Evolutionary conservation across 495 filamentous ascomycete genomes (phyloP).

Genomic region (Arthonia radiata): DNA sequence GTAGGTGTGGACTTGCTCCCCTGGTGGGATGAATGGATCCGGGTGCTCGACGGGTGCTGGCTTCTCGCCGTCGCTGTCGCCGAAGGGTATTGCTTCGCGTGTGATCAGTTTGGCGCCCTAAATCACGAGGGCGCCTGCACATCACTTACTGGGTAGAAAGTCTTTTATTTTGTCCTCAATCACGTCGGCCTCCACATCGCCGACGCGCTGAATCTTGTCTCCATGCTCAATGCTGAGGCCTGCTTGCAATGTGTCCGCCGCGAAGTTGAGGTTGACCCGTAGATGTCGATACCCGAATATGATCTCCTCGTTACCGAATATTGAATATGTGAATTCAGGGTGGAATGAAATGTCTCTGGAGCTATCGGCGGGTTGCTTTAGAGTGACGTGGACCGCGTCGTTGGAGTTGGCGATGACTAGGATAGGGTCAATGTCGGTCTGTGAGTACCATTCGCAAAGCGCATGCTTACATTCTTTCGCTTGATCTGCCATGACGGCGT

Average conservation of each 20-base stretch:
- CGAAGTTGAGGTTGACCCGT: constrained; percentile 49
- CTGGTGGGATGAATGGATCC: constrained; percentile 35
- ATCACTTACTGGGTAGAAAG: constrained; percentile 31
- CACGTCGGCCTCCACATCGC: constrained; percentile 43
- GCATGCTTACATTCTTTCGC: no score
- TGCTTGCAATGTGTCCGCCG: constrained; percentile 59
- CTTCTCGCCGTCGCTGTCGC: no score
- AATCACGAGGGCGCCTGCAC: no score
- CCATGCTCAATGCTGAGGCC: constrained; percentile 44
- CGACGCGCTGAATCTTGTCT: constrained; percentile 48
- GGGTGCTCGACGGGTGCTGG: no score
- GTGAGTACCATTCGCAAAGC: no score
- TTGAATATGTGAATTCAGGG: constrained; percentile 68
- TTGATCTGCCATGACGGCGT: no score
- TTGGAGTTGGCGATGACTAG: constrained; percentile 50
- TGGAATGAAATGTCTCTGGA: constrained; percentile 34
- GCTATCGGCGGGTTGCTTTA: constrained; percentile 9
- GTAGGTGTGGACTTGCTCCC: constrained; percentile 27
- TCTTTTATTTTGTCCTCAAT: constrained; percentile 37
- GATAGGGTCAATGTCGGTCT: no score
- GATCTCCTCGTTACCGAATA: constrained; percentile 74
- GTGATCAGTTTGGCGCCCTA: no score
- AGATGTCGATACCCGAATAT: constrained; percentile 79
- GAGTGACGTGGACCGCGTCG: constrained; percentile 43
- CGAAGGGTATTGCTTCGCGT: no score